phyloP scores from a whole-genome alignment of 768 basidiomycete species.

The Fomitopsis pulvina region DNA sequence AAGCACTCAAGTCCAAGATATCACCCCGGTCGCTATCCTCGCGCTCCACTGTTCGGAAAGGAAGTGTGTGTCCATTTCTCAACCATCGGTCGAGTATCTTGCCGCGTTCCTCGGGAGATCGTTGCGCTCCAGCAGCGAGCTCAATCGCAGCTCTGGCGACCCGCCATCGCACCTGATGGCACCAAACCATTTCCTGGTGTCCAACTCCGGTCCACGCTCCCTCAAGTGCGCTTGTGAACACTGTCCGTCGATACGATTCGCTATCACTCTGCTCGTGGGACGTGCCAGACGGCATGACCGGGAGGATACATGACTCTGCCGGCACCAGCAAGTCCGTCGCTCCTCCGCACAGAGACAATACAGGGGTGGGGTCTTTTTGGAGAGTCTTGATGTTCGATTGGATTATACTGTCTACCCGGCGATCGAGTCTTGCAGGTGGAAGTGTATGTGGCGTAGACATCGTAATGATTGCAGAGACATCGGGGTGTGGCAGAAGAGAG shows the following conservation, averaged over 20 bases:
- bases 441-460: conserved; percentile 91
- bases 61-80: conserved; percentile 48
- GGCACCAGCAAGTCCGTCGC: conserved; percentile 88
- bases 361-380: conserved; percentile 43
- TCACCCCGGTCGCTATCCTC: neutral
- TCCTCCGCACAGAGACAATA: conserved; percentile 87
- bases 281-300: neutral
- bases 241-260: conserved; percentile 44
- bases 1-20: conserved; percentile 1
- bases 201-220: conserved; percentile 96
- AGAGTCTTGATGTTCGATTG: conserved; percentile 35
- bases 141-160: conserved; percentile 78
- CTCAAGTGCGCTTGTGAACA: conserved; percentile 84
- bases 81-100: conserved; percentile 60
- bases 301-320: conserved; percentile 79
- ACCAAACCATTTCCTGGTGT: conserved; percentile 97
- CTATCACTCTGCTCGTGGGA: neutral
- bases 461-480: conserved; percentile 81
- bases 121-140: conserved; percentile 30
- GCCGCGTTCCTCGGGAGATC: conserved; percentile 23
- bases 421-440: conserved; percentile 85
- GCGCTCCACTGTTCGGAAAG: conserved; percentile 15
- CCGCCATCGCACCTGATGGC: conserved; percentile 91
- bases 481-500: conserved; percentile 59
- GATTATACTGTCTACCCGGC: conserved; percentile 74